Percentiles rank a stretch among this genome's conserved stretches.
Evolutionary conservation across 164 flowering plant species (phyloP).

Genomic region (Chimonanthus salicifolius): DNA sequence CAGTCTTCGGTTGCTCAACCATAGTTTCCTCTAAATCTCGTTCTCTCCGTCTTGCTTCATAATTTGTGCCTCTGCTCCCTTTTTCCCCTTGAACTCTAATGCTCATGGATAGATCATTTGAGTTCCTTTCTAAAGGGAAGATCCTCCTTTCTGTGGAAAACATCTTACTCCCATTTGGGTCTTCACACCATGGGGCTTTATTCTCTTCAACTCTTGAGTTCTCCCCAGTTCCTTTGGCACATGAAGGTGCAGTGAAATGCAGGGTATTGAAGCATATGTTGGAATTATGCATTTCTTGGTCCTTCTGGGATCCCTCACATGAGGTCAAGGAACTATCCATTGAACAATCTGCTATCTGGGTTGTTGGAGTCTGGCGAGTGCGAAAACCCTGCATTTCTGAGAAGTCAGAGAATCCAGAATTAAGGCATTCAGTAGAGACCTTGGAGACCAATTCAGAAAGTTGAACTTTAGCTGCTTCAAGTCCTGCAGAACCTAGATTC

Average conservation of each 20-base stretch:
- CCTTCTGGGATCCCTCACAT: conserved; percentile 57
- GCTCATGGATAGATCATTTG: conserved; percentile 49
- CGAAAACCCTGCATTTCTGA: conserved; percentile 38
- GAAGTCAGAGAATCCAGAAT: conserved; percentile 44
- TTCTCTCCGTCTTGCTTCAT: conserved; percentile 25
- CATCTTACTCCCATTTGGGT: conserved; percentile 26
- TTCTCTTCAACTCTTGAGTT: conserved; percentile 54
- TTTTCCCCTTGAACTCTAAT: conserved; percentile 40
- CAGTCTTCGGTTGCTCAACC: no score
- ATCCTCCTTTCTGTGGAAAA: conserved; percentile 27
- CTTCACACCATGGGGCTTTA: conserved; percentile 30
- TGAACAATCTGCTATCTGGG: conserved; percentile 57
- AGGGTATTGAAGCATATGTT: conserved; percentile 32
- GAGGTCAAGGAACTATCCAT: conserved; percentile 76
- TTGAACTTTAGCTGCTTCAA: conserved; percentile 72
- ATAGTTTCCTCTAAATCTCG: conserved; percentile 11
- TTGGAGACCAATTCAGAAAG: conserved; percentile 70
- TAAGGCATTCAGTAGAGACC: conserved; percentile 68
- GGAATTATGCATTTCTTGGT: conserved; percentile 40
- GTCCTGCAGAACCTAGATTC: conserved; percentile 52
- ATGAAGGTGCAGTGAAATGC: conserved; percentile 14
- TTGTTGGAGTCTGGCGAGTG: conserved; percentile 41
- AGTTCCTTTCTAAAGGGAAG: conserved; percentile 23
- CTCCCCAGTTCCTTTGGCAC: conserved; percentile 26
- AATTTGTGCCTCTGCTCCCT: conserved; percentile 17